Evolutionary conservation across 2,329 filamentous ascomycete genomes (phyloP).

Genomic region (Ophiostoma fasciatum): DNA sequence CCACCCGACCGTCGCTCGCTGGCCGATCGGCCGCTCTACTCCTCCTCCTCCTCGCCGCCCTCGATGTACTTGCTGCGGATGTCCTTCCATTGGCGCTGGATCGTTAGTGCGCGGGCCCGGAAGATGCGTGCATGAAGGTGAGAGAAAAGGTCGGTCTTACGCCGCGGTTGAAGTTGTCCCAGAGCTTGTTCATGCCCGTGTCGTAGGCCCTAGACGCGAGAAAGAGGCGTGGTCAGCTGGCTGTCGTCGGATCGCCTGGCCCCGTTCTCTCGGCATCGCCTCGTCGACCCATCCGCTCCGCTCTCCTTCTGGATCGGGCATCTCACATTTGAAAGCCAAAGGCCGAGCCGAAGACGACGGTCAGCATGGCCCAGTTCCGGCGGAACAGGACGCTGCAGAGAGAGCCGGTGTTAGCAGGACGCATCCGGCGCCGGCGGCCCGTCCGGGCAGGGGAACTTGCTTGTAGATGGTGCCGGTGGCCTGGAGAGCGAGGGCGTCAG

Average conservation of each 20-base stretch:
- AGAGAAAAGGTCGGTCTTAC: too few relatives aligned
- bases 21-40: constrained; percentile 12
- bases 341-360: constrained; percentile 68
- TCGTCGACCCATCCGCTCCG: not conserved
- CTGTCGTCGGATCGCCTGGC: not conserved
- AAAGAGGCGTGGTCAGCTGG: not conserved
- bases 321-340: constrained; percentile 91
- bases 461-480: constrained; percentile 39
- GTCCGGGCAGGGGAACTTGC: constrained; percentile 25
- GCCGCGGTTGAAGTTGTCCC: constrained; percentile 83
- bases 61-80: constrained; percentile 82
- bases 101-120: too few relatives aligned
- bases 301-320: not conserved
- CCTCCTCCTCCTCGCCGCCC: constrained; percentile 51
- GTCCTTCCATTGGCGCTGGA: constrained; percentile 98
- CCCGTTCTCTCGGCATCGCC: too few relatives aligned
- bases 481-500: constrained; percentile 18
- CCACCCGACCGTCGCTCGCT: not conserved
- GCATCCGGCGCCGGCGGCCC: not conserved
- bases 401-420: constrained; percentile 4
- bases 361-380: constrained; percentile 78
- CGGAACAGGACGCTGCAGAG: constrained; percentile 60
- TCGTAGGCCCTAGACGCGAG: constrained; percentile 58
- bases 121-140: too few relatives aligned
- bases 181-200: constrained; percentile 65